phyloP scores from a whole-genome alignment of 805 yeast genomes.

The Barnettozyma vustinii region DNA sequence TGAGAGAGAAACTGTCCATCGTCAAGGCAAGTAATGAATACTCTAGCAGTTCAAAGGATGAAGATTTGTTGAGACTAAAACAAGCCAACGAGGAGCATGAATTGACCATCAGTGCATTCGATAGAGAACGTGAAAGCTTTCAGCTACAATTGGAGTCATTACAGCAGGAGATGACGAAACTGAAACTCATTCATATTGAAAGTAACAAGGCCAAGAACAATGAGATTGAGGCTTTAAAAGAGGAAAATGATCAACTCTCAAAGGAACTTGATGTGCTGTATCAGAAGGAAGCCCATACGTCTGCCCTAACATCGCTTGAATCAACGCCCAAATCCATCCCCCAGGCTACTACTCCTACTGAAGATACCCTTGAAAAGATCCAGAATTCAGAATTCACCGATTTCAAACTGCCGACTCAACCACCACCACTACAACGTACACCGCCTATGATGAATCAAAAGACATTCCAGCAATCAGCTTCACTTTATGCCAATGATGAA shows the following conservation, averaged over 20 bases:
- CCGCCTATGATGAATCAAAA: slow-evolving; percentile 5
- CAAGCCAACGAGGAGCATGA: neutral
- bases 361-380: neutral
- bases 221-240: slow-evolving; percentile 9
- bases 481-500: slow-evolving; percentile 9
- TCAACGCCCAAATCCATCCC: slow-evolving; percentile 8
- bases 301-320: slow-evolving; percentile 6
- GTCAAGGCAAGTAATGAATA: slow-evolving; percentile 4
- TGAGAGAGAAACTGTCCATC: slow-evolving; percentile 5
- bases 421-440: slow-evolving; percentile 2
- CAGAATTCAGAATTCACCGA: neutral
- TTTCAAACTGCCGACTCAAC: neutral
- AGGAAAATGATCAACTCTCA: slow-evolving; percentile 10
- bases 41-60: slow-evolving; percentile 1
- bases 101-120: neutral
- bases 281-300: slow-evolving; percentile 2
- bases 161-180: slow-evolving; percentile 9
- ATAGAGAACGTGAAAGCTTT: slow-evolving; percentile 6
- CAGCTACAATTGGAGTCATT: slow-evolving; percentile 8
- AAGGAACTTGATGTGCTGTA: slow-evolving; percentile 9
- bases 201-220: slow-evolving; percentile 8
- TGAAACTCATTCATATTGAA: slow-evolving; percentile 10
- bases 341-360: neutral
- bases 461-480: slow-evolving; percentile 1
- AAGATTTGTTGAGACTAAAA: slow-evolving; percentile 3